phyloP scores from a whole-genome alignment of 1,284 basidiomycete species.

The Cryptococcus wingfieldii region DNA sequence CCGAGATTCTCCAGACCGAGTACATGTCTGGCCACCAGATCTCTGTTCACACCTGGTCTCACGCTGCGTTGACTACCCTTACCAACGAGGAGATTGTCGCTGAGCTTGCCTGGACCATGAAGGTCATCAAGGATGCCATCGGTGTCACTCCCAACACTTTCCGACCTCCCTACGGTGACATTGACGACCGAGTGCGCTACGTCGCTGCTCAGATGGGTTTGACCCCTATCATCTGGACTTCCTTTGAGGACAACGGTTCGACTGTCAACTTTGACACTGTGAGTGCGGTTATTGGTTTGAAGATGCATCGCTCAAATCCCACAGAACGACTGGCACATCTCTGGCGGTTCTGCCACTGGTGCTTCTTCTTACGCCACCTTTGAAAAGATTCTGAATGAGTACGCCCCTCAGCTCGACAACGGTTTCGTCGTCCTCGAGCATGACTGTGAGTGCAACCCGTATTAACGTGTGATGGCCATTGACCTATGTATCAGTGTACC shows the following conservation, averaged over 20 bases:
- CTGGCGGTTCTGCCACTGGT: slow-evolving; percentile 64
- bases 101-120: slow-evolving; percentile 86
- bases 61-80: slow-evolving; percentile 59
- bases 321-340: slow-evolving; percentile 71
- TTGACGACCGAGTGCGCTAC: slow-evolving; percentile 81
- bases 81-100: slow-evolving; percentile 85
- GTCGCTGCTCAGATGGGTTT: slow-evolving; percentile 56
- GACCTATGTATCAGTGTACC: slow-evolving; percentile 53
- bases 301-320: not conserved
- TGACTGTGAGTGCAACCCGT: not conserved
- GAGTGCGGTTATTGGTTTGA: not conserved
- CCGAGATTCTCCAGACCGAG: slow-evolving; percentile 71
- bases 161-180: slow-evolving; percentile 61
- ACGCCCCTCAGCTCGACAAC: slow-evolving; percentile 41
- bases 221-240: slow-evolving; percentile 48
- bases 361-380: slow-evolving; percentile 55
- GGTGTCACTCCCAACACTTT: slow-evolving; percentile 77
- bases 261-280: slow-evolving; percentile 70
- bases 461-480: not conserved
- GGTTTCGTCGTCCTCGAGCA: slow-evolving; percentile 68
- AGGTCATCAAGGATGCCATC: slow-evolving; percentile 74
- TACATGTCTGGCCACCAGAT: slow-evolving; percentile 82
- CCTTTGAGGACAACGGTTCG: slow-evolving; percentile 34
- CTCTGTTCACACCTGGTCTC: slow-evolving; percentile 40
- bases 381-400: slow-evolving; percentile 47